Base-by-base conservation (phyloP, 176 grass and related monocot species). In the Cenchrus americanus region DNA sequence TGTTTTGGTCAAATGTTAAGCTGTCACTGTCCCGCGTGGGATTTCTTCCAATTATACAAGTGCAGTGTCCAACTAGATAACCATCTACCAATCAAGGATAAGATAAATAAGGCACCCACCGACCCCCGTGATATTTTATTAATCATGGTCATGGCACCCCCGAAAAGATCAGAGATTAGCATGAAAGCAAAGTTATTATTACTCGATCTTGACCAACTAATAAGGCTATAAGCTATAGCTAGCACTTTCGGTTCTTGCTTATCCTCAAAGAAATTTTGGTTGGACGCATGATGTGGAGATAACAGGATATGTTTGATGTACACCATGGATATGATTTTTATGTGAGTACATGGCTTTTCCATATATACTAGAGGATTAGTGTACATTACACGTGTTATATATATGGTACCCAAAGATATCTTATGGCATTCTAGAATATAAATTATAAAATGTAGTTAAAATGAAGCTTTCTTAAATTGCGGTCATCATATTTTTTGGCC, bases 181-280 rank as follows among this genome's bases (percentile, higher is more conserved):
- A 58, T 80, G 58, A 54, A 60, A 82, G 65, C 60, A 79, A 86
- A 73, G 73, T 77, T 75, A 65, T 66, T 63, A 71, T 59, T 63
- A 55, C n/a, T 74, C 18, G 42, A 76, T 51, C 66, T 83, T 79
- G 83, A 87, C 26, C 57, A 71, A 79, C 32, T 47, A 7, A 76
- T 47, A 7, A 76, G 66, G 62, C 18, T 55, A 22, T 55, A 22
- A 23, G 48, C 27, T 59, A 34, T 66, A 51, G 7, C 81, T 67
- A 51, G 5, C 75, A 59, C 81, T 24, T 78, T 71, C 53, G 67
- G 81, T 70, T 77, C 66, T 82, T 85, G 59, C 88, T 90, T 90
- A 83, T 88, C 85, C 66, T 9, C 54, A 62, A 86, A 88, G 82
- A 78, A 82, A 89, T 23, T 62, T n/a, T 69, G 63, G 65, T 42